phyloP scores from a whole-genome alignment of 352 stramenopile species.

The Phytophthora idaei region DNA sequence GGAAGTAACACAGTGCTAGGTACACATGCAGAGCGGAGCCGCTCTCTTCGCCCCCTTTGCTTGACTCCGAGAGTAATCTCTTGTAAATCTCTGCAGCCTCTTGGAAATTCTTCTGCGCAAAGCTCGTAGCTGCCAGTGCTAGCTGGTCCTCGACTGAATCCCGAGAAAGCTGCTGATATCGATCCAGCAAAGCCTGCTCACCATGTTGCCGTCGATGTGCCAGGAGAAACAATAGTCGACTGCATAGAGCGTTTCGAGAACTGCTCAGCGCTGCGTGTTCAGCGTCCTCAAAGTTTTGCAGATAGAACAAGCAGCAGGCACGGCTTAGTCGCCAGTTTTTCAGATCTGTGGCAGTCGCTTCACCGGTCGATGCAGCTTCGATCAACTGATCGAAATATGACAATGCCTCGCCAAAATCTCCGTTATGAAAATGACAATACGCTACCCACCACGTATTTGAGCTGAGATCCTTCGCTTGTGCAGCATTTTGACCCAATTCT shows the following conservation, averaged over 20 bases:
- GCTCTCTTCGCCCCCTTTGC: constrained; percentile 22
- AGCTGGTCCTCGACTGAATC: constrained; percentile 42
- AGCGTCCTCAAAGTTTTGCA: constrained; percentile 51
- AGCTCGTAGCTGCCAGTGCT: constrained; percentile 51
- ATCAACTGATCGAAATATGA: constrained; percentile 61
- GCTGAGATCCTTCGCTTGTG: constrained; percentile 1
- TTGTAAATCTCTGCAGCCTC: constrained; percentile 80
- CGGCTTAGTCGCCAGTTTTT: constrained; percentile 55
- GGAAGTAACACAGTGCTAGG: constrained; percentile 79
- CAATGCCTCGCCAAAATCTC: constrained; percentile 51
- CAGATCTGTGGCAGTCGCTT: constrained; percentile 18
- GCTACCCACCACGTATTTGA: constrained; percentile 68
- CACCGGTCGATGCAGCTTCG: constrained; percentile 11
- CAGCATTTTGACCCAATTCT: constrained; percentile 5
- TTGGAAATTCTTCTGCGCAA: constrained; percentile 62
- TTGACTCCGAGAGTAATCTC: constrained; percentile 35
- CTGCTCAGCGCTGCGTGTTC: constrained; percentile 55
- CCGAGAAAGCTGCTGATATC: constrained; percentile 51
- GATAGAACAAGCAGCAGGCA: constrained; percentile 61
- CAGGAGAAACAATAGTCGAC: constrained; percentile 59
- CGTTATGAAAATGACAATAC: constrained; percentile 73
- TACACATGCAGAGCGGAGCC: constrained; percentile 66
- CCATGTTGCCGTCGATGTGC: constrained; percentile 38
- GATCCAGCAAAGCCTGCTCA: constrained; percentile 89
- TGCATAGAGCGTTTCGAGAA: constrained; percentile 51